Percentiles rank a stretch among this genome's conserved stretches.
Evolutionary conservation across 805 yeast genomes (phyloP).

Genomic region (Starmerella cellae): DNA sequence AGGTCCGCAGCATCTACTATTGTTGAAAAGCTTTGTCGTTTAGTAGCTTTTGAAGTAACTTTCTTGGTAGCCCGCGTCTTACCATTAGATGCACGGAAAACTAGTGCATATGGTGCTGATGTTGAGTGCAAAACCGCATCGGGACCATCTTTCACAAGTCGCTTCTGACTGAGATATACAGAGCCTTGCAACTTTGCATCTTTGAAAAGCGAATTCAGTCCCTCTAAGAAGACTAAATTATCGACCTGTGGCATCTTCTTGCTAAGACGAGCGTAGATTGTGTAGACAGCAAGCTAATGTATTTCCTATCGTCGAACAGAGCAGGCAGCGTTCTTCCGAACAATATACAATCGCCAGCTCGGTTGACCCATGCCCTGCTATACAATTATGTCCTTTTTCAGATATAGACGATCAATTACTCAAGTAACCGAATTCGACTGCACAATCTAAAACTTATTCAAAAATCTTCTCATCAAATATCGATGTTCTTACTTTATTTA

Average conservation of each 20-base stretch:
- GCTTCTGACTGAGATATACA: constrained; percentile 28
- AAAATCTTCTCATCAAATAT: no score
- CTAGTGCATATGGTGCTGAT: constrained; percentile 38
- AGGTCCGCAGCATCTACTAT: constrained; percentile 49
- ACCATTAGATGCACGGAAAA: constrained; percentile 58
- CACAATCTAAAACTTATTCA: no score
- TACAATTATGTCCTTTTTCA: no score
- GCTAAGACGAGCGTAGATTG: no score
- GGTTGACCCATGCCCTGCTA: no score
- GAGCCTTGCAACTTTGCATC: constrained; percentile 25
- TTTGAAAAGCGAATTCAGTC: constrained; percentile 22
- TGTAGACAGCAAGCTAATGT: no score
- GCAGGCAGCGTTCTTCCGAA: no score
- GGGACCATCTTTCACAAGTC: constrained; percentile 22
- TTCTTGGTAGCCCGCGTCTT: neutral
- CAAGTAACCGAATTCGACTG: no score
- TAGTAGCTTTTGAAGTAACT: constrained; percentile 32
- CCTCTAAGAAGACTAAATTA: constrained; percentile 24
- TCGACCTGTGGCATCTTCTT: constrained; percentile 15
- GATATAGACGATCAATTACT: no score
- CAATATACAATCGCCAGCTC: no score
- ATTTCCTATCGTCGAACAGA: no score
- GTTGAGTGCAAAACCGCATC: constrained; percentile 15
- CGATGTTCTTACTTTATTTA: no score
- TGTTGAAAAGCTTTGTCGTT: constrained; percentile 55